Conservation (phyloP, 2,329 filamentous ascomycete genomes). For the Biscogniauxia marginata region DNA sequence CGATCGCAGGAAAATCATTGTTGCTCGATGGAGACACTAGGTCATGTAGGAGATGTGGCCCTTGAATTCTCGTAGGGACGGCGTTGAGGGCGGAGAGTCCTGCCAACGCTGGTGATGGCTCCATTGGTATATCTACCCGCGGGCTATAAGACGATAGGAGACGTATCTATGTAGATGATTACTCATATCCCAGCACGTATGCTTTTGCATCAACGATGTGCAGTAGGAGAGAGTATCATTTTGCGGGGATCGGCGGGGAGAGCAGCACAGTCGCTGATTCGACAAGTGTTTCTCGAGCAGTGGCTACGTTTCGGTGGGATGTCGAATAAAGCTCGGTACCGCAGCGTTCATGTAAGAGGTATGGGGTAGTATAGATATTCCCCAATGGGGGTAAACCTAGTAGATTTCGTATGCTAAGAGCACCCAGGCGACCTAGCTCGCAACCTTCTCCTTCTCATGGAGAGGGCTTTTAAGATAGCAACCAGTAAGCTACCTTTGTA, state of each 20-base stretch:
- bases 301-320: not conserved
- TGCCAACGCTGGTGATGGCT: conserved; percentile 5
- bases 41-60: conserved; percentile 42
- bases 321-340: not conserved
- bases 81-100: conserved; percentile 58
- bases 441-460: not conserved
- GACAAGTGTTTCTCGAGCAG: not conserved
- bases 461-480: not conserved
- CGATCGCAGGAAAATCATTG: conserved; percentile 54
- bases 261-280: not conserved
- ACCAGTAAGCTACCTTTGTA: not conserved
- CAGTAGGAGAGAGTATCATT: not conserved
- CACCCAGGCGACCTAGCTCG: not conserved
- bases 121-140: conserved; percentile 5
- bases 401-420: not conserved
- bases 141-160: not conserved
- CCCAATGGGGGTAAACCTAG: not conserved
- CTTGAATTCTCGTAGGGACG: conserved; percentile 48
- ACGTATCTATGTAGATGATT: not conserved
- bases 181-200: not conserved
- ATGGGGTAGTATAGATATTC: not conserved
- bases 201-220: not conserved
- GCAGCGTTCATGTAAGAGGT: not conserved
- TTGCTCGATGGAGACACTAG: conserved; percentile 51
- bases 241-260: not conserved